These are phyloP conservation scores for Hymenoscyphus albidus DNA, from an alignment of 2,329 filamentous ascomycete species.

Conservation along the genomic window DNA sequence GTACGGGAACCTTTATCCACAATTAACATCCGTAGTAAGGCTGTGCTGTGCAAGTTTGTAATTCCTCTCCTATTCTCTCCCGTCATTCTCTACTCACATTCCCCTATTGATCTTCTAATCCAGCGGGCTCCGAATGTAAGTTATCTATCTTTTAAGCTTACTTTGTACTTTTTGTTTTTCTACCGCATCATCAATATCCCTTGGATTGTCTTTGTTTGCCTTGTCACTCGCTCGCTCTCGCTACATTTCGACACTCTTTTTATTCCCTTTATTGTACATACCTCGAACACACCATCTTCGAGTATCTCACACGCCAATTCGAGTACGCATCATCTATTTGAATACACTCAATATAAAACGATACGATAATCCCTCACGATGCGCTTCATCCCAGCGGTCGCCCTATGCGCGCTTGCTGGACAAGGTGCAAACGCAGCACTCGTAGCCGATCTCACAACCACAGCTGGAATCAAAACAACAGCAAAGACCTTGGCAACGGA, in stretches of 20 bases:
- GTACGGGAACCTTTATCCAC: slow-evolving; percentile 1
- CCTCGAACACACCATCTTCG: not conserved
- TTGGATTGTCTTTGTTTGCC: not conserved
- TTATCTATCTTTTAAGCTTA: not conserved
- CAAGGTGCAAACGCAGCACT: slow-evolving; percentile 13
- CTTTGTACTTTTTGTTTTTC: not conserved
- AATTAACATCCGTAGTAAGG: not conserved
- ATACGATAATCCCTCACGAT: slow-evolving; percentile 4
- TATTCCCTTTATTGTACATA: slow-evolving; percentile 7
- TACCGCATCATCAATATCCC: not conserved
- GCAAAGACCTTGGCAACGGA: slow-evolving; percentile 40
- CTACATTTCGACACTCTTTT: not conserved
- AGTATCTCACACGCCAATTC: not conserved
- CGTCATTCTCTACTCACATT: not conserved
- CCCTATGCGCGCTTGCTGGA: slow-evolving; percentile 12
- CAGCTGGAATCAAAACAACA: slow-evolving; percentile 14
- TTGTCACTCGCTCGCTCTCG: slow-evolving; percentile 8
- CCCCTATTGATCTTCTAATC: slow-evolving; percentile 7
- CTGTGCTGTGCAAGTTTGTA: slow-evolving; percentile 4
- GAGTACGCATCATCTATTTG: not conserved
- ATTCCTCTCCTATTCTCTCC: not conserved
- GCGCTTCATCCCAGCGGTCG: slow-evolving; percentile 7
- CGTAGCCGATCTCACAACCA: slow-evolving; percentile 6
- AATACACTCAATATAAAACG: not conserved
- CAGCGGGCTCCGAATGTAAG: not conserved